These are phyloP conservation scores for Sistotremastrum suecicum DNA, from an alignment of 768 basidiomycete genomes.

Conservation along the genomic window DNA sequence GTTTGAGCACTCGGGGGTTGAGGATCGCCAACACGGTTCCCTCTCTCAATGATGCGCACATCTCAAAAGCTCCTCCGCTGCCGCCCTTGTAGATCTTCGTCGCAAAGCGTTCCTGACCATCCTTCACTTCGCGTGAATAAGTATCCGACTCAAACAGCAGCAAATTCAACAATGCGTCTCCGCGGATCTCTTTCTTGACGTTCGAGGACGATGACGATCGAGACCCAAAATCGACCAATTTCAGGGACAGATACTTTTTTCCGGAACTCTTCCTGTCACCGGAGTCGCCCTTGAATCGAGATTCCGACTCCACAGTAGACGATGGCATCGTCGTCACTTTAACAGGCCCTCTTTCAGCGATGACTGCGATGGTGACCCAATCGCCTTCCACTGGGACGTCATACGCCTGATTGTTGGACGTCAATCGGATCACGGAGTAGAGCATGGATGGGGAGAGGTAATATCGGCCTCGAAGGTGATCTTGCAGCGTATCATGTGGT, in stretches of 20 bases:
- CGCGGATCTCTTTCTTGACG: slow-evolving; percentile 45
- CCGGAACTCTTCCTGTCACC: slow-evolving; percentile 29
- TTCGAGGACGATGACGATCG: slow-evolving; percentile 38
- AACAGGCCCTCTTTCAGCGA: slow-evolving; percentile 80
- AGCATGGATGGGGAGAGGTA: slow-evolving; percentile 80
- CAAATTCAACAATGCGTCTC: slow-evolving; percentile 73
- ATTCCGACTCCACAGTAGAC: slow-evolving; percentile 32
- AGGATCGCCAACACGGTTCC: slow-evolving; percentile 85
- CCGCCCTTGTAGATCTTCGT: slow-evolving; percentile 74
- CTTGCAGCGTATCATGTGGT: slow-evolving; percentile 64
- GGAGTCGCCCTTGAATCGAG: slow-evolving; percentile 19
- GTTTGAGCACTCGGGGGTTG: slow-evolving; percentile 78
- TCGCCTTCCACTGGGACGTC: slow-evolving; percentile 88
- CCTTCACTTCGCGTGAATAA: slow-evolving; percentile 38
- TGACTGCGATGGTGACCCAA: slow-evolving; percentile 92
- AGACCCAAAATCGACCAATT: slow-evolving; percentile 69
- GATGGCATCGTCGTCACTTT: slow-evolving; percentile 47
- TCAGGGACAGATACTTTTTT: slow-evolving; percentile 78
- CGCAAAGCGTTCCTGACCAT: slow-evolving; percentile 26
- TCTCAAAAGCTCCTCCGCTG: slow-evolving; percentile 85
- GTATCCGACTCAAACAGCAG: slow-evolving; percentile 82
- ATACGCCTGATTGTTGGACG: slow-evolving; percentile 69
- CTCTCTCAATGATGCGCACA: slow-evolving; percentile 69
- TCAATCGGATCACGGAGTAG: slow-evolving; percentile 71
- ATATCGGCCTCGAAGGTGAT: slow-evolving; percentile 70